Percentiles rank a stretch among this genome's conserved stretches.
phyloP scores from a whole-genome alignment of 1,139 yeast genomes.

The Pichia norvegensis region DNA sequence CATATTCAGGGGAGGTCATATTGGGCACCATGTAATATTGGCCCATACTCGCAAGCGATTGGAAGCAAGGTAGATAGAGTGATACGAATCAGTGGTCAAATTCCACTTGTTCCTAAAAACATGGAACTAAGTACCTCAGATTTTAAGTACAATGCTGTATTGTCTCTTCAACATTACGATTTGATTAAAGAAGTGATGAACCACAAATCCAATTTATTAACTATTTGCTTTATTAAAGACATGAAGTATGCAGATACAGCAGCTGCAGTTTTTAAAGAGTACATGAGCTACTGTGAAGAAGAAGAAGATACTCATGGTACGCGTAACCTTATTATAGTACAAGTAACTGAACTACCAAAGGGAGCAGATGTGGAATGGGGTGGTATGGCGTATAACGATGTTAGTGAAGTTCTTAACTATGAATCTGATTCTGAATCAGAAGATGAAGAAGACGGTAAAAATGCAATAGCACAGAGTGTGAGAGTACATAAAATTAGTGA shows the following conservation, averaged over 20 bases:
- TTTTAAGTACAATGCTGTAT: slow-evolving; percentile 33
- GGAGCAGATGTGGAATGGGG: slow-evolving; percentile 76
- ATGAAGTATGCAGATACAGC: slow-evolving; percentile 28
- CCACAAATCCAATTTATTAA: slow-evolving; percentile 37
- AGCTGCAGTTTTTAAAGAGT: slow-evolving; percentile 35
- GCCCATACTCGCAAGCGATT: slow-evolving; percentile 89
- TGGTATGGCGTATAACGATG: slow-evolving; percentile 41
- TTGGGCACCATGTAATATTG: slow-evolving; percentile 98
- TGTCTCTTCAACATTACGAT: slow-evolving; percentile 68
- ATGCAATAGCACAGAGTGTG: slow-evolving; percentile 1
- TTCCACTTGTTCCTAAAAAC: slow-evolving; percentile 67
- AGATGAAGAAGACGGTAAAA: slow-evolving; percentile 1
- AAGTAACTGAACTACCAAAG: slow-evolving; percentile 59
- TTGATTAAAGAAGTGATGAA: slow-evolving; percentile 53
- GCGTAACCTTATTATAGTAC: slow-evolving; percentile 42
- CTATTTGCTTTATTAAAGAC: slow-evolving; percentile 48
- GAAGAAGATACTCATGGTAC: slow-evolving; percentile 19
- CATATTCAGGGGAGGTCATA: slow-evolving; percentile 88
- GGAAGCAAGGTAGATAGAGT: slow-evolving; percentile 38
- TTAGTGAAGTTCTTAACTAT: slow-evolving; percentile 3
- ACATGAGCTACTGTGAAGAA: slow-evolving; percentile 16
- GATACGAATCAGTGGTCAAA: slow-evolving; percentile 83
- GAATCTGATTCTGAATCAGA: slow-evolving; percentile 12
- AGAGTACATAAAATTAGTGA: slow-evolving; percentile 1
- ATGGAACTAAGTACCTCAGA: slow-evolving; percentile 40